A percentile compares a stretch with the other conserved stretches of the same genome.
Conservation (phyloP, 1,139 yeast species). For the Meyerozyma guilliermondii region DNA sequence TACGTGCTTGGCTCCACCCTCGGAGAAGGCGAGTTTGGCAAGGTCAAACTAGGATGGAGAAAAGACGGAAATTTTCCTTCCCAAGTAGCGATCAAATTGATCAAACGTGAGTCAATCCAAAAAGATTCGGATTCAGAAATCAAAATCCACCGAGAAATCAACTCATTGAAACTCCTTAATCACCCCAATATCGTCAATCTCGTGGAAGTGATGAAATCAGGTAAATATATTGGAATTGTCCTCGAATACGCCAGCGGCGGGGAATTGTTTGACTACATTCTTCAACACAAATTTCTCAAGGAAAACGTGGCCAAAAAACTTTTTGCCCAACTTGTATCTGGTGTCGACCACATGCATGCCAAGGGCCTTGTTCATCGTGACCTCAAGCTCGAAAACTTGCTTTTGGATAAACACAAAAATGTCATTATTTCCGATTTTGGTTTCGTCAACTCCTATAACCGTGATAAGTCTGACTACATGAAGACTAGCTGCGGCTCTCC, state of each 20-base stretch:
- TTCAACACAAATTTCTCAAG: constrained; percentile 79
- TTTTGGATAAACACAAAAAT: constrained; percentile 75
- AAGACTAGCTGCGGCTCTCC: constrained; percentile 97
- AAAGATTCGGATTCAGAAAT: constrained; percentile 81
- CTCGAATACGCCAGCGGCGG: constrained; percentile 97
- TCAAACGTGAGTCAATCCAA: constrained; percentile 78
- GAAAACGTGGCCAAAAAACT: constrained; percentile 81
- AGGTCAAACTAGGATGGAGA: constrained; percentile 96
- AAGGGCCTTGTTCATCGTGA: constrained; percentile 83
- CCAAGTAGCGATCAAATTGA: constrained; percentile 90
- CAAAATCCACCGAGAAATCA: constrained; percentile 89
- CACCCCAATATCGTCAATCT: constrained; percentile 92
- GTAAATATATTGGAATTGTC: constrained; percentile 92
- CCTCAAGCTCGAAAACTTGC: constrained; percentile 64
- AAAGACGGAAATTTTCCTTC: constrained; percentile 72
- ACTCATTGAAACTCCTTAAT: constrained; percentile 75
- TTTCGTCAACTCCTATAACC: constrained; percentile 82
- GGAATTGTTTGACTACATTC: constrained; percentile 88
- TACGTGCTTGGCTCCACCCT: constrained; percentile 86
- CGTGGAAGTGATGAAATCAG: constrained; percentile 91
- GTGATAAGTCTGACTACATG: constrained; percentile 70
- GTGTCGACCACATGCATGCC: constrained; percentile 85
- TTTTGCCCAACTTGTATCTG: constrained; percentile 90
- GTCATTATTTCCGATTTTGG: constrained; percentile 82
- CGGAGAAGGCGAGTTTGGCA: constrained; percentile 99